Conservation (phyloP, 345 rosid species). For the Euphorbia tirucalli region DNA sequence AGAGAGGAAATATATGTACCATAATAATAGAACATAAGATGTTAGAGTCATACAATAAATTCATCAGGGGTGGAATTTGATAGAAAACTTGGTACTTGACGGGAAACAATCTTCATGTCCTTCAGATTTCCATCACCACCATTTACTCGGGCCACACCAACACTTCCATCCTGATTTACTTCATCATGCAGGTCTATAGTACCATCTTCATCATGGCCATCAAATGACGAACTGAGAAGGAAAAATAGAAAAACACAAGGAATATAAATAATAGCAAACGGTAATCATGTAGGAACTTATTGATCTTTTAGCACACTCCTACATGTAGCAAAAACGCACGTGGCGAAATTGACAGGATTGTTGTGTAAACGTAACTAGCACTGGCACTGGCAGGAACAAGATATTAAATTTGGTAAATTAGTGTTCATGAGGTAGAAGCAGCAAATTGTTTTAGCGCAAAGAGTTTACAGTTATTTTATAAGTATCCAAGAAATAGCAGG, state of each 20-base stretch:
- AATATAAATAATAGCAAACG: constrained; percentile 7
- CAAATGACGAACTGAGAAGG: constrained; percentile 68
- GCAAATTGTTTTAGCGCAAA: background rate
- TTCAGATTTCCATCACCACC: constrained; percentile 50
- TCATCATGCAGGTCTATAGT: constrained; percentile 61
- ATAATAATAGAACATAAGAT: constrained; percentile 10
- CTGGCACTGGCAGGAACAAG: background rate
- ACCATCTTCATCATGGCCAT: constrained; percentile 79
- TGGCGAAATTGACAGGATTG: background rate
- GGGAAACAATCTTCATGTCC: constrained; percentile 43
- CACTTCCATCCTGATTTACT: constrained; percentile 45
- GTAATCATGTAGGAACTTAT: background rate
- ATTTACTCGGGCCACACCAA: constrained; percentile 34
- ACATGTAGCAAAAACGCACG: background rate
- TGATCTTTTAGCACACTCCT: too few species aligned
- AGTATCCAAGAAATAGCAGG: background rate
- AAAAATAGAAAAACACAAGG: constrained; percentile 7
- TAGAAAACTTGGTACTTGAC: constrained; percentile 80
- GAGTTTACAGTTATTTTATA: background rate
- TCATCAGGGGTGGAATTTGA: constrained; percentile 89
- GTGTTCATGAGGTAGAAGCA: background rate
- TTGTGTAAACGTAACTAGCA: background rate
- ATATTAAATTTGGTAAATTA: background rate
- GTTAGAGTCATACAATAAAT: constrained; percentile 57
- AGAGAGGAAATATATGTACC: constrained; percentile 7